Evolutionary conservation across 805 yeast genomes (phyloP).

Genomic region (Suhomyces emberorum): DNA sequence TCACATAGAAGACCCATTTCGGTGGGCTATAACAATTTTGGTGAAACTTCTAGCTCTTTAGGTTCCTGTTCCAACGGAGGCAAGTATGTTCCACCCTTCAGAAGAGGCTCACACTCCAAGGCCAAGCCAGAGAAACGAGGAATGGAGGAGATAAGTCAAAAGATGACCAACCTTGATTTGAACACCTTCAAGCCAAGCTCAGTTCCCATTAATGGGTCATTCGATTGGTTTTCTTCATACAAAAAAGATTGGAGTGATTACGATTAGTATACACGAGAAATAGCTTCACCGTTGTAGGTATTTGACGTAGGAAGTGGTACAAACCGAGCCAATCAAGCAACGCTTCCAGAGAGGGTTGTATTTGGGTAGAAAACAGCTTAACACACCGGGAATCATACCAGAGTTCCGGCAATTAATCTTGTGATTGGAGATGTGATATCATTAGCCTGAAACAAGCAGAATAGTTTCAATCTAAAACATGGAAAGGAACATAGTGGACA

Average conservation of each 20-base stretch:
- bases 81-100: constrained; percentile 70
- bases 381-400: too few relatives aligned
- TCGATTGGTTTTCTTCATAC: constrained; percentile 21
- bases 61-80: constrained; percentile 34
- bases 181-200: constrained; percentile 17
- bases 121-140: constrained; percentile 4
- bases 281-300: too few relatives aligned
- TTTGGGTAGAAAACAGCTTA: too few relatives aligned
- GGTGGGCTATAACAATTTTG: neutral
- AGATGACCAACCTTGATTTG: constrained; percentile 4
- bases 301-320: too few relatives aligned
- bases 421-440: too few relatives aligned
- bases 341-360: too few relatives aligned
- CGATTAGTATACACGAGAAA: constrained; percentile 12
- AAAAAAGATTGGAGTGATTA: constrained; percentile 29
- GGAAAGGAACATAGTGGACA: too few relatives aligned
- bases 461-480: too few relatives aligned
- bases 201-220: constrained; percentile 18
- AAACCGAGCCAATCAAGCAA: too few relatives aligned
- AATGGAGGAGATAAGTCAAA: constrained; percentile 1
- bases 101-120: constrained; percentile 46
- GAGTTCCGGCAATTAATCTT: too few relatives aligned
- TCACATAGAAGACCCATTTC: constrained; percentile 5
- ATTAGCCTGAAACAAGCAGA: too few relatives aligned
- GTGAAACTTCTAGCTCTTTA: constrained; percentile 8